phyloP scores from a whole-genome alignment of 768 basidiomycete species.

The Russula vinacea region DNA sequence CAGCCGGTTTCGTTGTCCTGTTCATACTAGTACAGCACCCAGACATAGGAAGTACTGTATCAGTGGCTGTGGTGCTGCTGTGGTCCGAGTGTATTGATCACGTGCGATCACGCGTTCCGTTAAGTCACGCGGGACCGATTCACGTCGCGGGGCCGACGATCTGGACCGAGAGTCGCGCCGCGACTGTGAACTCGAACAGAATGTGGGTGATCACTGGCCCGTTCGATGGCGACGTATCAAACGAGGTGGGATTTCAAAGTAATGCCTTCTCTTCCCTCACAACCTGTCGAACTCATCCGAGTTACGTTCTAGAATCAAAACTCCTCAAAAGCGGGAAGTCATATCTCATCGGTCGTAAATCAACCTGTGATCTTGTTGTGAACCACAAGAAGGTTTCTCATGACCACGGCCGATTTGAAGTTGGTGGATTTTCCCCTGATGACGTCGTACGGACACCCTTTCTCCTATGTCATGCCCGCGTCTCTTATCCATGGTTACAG shows the following conservation, averaged over 20 bases:
- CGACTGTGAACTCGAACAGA: background rate
- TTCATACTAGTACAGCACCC: background rate
- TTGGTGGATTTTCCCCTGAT: conserved; percentile 50
- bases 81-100: background rate
- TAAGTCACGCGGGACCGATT: background rate
- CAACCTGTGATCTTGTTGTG: conserved; percentile 45
- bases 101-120: background rate
- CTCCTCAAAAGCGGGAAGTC: conserved; percentile 57
- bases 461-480: background rate
- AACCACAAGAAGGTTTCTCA: conserved; percentile 64
- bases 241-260: conserved; percentile 44
- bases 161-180: background rate
- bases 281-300: conserved; percentile 8
- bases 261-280: conserved; percentile 28
- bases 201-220: conserved; percentile 60
- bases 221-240: conserved; percentile 45
- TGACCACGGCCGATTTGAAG: conserved; percentile 55
- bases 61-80: conserved; percentile 3
- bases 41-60: background rate
- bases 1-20: background rate
- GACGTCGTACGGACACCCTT: conserved; percentile 50
- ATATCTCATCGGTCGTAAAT: conserved; percentile 57
- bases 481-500: conserved; percentile 37
- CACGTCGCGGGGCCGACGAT: background rate
- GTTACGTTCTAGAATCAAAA: conserved; percentile 44